A percentile compares a stretch with the other conserved stretches of the same genome.
phyloP scores from a whole-genome alignment of 139 green algal genomes.

The Closterium sp. region DNA sequence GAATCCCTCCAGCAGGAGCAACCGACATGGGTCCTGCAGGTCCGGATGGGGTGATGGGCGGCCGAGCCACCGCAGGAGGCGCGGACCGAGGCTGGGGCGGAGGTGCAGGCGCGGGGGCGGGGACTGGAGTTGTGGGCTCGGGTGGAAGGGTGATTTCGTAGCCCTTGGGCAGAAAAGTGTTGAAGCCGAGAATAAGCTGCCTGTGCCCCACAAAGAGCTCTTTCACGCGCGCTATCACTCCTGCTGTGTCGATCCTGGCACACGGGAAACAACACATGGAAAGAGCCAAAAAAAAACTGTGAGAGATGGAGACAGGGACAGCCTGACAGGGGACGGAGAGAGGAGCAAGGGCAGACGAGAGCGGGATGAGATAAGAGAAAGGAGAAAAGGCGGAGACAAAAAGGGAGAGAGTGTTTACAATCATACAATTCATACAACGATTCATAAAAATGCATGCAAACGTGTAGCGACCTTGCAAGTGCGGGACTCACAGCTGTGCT shows the following conservation, averaged over 20 bases:
- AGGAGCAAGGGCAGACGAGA: background rate
- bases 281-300: background rate
- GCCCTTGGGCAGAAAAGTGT: slow-evolving; percentile 92
- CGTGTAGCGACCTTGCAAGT: too few species aligned
- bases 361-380: background rate
- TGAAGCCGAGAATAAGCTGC: slow-evolving; percentile 98
- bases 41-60: background rate
- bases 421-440: too few species aligned
- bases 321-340: background rate
- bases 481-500: slow-evolving; percentile 68
- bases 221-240: slow-evolving; percentile 95
- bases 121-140: background rate
- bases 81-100: background rate
- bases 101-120: background rate
- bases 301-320: background rate
- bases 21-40: background rate
- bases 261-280: background rate
- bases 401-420: too few species aligned
- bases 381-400: background rate
- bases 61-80: background rate
- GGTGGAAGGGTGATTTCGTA: slow-evolving; percentile 50
- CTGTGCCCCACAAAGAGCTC: slow-evolving; percentile 89
- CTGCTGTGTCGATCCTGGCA: slow-evolving; percentile 90
- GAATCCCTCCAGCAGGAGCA: background rate
- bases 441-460: too few species aligned